Base-by-base conservation (phyloP, 1,139 yeast species). In the Zygosaccharomyces pseudobailii region DNA sequence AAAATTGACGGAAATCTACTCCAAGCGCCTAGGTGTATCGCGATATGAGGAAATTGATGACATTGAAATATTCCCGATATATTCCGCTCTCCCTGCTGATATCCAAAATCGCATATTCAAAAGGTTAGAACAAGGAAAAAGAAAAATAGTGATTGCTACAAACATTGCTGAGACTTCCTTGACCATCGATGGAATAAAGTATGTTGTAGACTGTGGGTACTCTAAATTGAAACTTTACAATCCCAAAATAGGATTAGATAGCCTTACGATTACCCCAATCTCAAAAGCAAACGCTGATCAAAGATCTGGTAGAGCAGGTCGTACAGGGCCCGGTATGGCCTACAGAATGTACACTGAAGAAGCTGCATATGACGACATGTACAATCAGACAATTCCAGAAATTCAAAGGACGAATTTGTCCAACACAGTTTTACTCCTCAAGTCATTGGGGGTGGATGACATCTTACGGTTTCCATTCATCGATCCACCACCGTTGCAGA, bases 111-210 rank as follows among this genome's bases (percentile, higher is more conserved):
- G 76, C 58, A 87, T 92, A n/a, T 92, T 92, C 64, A 72, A 74
- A 36, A 75, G 77, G 38, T 75, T 84, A 1, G 74, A 75, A 42
- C 58, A 66, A 27, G 74, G 74, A 1, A 72, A 78, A 25, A 70
- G 97, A 38, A 92, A 92, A 65, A 89, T 88, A 31, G 85, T 92
- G 36, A 86, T 92, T 32, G 95, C 97, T 0, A 92, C 97, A 1
- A 92, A 92, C 59, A 90, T 92, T 55, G 97, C 98, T 0, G 98
- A 92, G 65, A 92, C 98, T 0, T 92, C 98, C 0, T 73, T 92
- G 55, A 92, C 98, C 0, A 89, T 92, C 9, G 96, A 89, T 61
- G 96, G 97, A 8, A 80, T 92, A 35, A 75, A 75, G 55, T 89
- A 80, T 64, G 97, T 92, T 1, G 82, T 92, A 28, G 97, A 92